These are phyloP conservation scores for Hericium coralloides DNA, from an alignment of 768 basidiomycete genomes.

Conservation along the genomic window DNA sequence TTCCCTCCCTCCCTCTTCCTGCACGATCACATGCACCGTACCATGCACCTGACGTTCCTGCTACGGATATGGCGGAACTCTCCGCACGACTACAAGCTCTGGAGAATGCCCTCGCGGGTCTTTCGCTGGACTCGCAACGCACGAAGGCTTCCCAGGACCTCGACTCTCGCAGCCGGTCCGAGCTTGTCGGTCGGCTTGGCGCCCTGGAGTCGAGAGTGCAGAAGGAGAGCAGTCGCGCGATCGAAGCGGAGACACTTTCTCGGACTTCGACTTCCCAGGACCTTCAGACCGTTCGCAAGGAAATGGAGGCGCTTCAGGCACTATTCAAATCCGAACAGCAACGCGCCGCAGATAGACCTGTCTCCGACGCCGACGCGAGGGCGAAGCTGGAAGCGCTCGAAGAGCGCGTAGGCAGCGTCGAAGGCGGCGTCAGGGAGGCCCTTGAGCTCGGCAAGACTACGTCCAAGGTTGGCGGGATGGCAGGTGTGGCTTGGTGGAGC, in stretches of 20 bases:
- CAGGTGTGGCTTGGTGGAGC: slow-evolving; percentile 57
- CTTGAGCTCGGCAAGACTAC: slow-evolving; percentile 53
- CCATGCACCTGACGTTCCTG: slow-evolving; percentile 47
- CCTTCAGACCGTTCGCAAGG: slow-evolving; percentile 13
- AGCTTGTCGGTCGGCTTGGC: slow-evolving; percentile 46
- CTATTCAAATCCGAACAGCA: slow-evolving; percentile 25
- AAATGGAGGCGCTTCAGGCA: slow-evolving; percentile 9
- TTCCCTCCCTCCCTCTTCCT: slow-evolving; percentile 18
- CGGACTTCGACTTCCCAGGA: slow-evolving; percentile 24
- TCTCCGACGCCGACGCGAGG: slow-evolving; percentile 47
- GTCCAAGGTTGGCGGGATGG: slow-evolving; percentile 26
- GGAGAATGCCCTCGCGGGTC: slow-evolving; percentile 51
- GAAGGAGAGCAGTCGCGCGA: slow-evolving; percentile 33
- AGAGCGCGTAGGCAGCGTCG: slow-evolving; percentile 50
- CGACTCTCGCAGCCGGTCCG: slow-evolving; percentile 39
- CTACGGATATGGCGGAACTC: slow-evolving; percentile 59
- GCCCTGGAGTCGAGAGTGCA: slow-evolving; percentile 47
- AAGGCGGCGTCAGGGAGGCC: slow-evolving; percentile 61
- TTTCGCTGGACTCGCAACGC: slow-evolving; percentile 48
- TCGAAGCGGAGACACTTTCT: slow-evolving; percentile 45
- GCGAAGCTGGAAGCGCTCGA: slow-evolving; percentile 48
- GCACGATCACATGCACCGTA: slow-evolving; percentile 26
- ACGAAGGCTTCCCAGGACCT: slow-evolving; percentile 42
- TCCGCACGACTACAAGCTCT: slow-evolving; percentile 51
- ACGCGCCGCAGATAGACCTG: slow-evolving; percentile 9